Evolutionary conservation across 164 flowering plant genomes (phyloP).

Genomic region (Cinnamomum micranthum): DNA sequence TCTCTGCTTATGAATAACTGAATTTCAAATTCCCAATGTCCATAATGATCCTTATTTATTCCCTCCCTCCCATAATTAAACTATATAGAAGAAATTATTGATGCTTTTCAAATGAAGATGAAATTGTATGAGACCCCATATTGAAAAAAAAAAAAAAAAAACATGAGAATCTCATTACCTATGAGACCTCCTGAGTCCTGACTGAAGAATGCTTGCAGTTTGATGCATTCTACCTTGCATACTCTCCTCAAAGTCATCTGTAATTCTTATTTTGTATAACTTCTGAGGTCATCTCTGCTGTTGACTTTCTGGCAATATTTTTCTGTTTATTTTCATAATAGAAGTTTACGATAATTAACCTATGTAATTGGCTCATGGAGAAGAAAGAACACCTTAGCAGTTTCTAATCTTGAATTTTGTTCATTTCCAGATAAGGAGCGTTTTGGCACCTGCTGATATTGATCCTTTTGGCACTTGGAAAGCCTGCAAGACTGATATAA

Average conservation of each 20-base stretch:
- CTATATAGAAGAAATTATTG: too few relatives aligned
- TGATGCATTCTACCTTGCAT: not conserved
- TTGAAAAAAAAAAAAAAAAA: too few relatives aligned
- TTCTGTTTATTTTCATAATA: not conserved
- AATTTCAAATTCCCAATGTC: not conserved
- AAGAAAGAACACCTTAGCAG: too few relatives aligned
- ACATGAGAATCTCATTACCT: too few relatives aligned
- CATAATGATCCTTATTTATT: not conserved
- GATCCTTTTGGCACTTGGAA: conserved; percentile 91
- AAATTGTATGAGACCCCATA: too few relatives aligned
- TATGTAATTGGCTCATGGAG: not conserved
- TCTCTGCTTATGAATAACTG: not conserved
- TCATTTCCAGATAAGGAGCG: conserved; percentile 71
- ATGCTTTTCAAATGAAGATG: not conserved
- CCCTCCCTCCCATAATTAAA: not conserved
- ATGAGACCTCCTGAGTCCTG: not conserved
- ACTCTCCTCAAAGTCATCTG: not conserved
- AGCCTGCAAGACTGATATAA: conserved; percentile 69
- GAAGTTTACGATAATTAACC: not conserved
- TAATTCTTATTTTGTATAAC: not conserved
- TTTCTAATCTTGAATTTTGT: not conserved
- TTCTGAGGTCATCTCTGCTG: not conserved
- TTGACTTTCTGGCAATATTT: not conserved
- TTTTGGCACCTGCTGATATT: conserved; percentile 80
- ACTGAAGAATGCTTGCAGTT: not conserved